A percentile compares a stretch with the other conserved stretches of the same genome.
Conservation (phyloP, 139 green algal species). For the Asterochloris sp. region DNA sequence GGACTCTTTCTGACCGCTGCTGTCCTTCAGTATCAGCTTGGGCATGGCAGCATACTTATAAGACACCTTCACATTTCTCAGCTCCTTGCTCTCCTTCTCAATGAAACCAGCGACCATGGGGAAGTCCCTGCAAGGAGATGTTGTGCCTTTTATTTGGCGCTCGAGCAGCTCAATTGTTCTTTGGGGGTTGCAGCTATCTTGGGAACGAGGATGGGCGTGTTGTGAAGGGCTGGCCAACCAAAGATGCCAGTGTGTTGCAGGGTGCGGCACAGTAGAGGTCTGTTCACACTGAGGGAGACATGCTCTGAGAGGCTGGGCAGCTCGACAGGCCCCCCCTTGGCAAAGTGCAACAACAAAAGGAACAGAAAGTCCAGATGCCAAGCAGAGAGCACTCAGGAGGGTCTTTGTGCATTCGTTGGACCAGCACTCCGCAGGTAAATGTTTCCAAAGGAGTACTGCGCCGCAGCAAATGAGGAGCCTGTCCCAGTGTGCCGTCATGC, state of each 20-base stretch:
- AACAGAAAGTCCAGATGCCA: background rate
- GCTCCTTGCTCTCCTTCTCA: background rate
- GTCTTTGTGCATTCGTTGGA: background rate
- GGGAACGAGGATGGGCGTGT: too few species aligned
- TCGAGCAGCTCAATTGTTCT: too few species aligned
- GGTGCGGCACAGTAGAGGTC: too few species aligned
- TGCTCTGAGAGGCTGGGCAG: too few species aligned
- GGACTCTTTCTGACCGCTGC: conserved; percentile 4
- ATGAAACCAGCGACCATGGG: conserved; percentile 19
- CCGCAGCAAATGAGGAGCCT: too few species aligned
- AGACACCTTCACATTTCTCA: background rate
- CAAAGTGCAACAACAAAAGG: background rate
- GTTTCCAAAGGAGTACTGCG: too few species aligned
- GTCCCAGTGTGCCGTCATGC: too few species aligned
- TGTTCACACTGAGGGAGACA: too few species aligned
- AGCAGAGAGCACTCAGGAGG: background rate
- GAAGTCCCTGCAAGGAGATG: conserved; percentile 16
- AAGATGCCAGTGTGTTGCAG: too few species aligned
- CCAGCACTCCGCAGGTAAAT: too few species aligned
- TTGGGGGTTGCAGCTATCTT: too few species aligned
- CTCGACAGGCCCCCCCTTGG: background rate
- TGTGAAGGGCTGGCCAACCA: too few species aligned
- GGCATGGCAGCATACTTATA: conserved; percentile 15
- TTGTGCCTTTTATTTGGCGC: background rate
- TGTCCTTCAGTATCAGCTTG: conserved; percentile 4